phyloP scores from a whole-genome alignment of 495 filamentous ascomycete genomes.

The Cercophora newfieldiana region DNA sequence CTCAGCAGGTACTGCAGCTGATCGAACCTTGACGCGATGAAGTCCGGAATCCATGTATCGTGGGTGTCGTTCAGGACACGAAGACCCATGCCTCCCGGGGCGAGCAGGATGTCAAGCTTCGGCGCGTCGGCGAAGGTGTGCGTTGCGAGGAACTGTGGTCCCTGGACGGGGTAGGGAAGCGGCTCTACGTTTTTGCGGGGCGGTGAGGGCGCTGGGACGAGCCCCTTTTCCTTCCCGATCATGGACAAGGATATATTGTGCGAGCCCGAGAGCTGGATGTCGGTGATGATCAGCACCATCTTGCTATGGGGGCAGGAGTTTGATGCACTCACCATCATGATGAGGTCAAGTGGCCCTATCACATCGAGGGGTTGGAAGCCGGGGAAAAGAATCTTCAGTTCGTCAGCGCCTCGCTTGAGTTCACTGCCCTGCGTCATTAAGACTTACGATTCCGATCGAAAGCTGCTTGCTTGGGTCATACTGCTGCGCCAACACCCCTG shows the following conservation, averaged over 20 bases:
- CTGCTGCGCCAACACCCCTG: not conserved
- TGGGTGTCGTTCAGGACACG: constrained; percentile 33
- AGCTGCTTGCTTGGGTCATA: not conserved
- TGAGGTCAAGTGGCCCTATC: constrained; percentile 56
- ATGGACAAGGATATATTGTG: constrained; percentile 42
- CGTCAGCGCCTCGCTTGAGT: too few relatives aligned
- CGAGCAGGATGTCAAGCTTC: constrained; percentile 55
- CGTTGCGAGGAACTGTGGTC: constrained; percentile 48
- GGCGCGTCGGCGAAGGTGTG: constrained; percentile 47
- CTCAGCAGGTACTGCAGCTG: constrained; percentile 50
- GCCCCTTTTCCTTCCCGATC: constrained; percentile 44
- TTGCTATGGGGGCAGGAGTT: not conserved
- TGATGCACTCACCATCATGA: constrained; percentile 11
- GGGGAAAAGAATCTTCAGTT: constrained; percentile 25
- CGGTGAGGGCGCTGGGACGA: constrained; percentile 41
- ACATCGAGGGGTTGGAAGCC: constrained; percentile 43
- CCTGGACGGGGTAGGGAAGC: constrained; percentile 23
- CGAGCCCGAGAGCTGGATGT: constrained; percentile 34
- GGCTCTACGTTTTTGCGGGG: not conserved
- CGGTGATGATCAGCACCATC: not conserved
- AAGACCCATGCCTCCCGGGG: constrained; percentile 57
- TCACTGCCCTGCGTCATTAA: too few relatives aligned
- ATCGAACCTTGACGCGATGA: constrained; percentile 40
- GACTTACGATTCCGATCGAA: not conserved
- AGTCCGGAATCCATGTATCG: constrained; percentile 33